phyloP scores from a whole-genome alignment of 2,329 filamentous ascomycete species.

The Epichloe baconii region DNA sequence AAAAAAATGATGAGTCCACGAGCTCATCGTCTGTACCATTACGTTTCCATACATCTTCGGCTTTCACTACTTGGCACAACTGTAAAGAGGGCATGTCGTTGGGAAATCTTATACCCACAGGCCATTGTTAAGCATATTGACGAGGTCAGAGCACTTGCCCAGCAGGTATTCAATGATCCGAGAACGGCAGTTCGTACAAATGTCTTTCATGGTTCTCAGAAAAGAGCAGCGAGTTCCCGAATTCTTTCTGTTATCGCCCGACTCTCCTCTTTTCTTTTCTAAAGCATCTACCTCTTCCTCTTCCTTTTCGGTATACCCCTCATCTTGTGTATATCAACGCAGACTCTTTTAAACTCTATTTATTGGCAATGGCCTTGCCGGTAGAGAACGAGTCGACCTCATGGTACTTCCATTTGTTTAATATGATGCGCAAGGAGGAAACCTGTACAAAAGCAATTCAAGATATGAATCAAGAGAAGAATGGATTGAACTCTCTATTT shows the following conservation, averaged over 20 bases:
- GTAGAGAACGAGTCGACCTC: background rate
- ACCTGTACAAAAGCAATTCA: background rate
- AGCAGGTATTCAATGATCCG: background rate
- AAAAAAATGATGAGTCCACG: background rate
- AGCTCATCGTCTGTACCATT: background rate
- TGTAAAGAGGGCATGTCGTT: too few relatives aligned
- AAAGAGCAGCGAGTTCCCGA: background rate
- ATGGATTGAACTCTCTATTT: background rate
- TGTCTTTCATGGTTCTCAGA: background rate
- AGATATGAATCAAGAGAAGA: background rate
- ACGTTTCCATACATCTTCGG: background rate
- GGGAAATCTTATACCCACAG: too few relatives aligned
- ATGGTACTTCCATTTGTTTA: constrained; percentile 1
- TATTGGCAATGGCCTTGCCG: background rate
- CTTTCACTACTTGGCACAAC: too few relatives aligned
- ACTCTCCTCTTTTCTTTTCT: background rate
- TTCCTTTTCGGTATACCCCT: background rate
- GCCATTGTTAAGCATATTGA: background rate
- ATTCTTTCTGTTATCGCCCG: background rate
- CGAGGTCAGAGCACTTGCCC: background rate
- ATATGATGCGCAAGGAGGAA: background rate
- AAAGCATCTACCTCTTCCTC: background rate
- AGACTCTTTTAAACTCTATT: background rate
- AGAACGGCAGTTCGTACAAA: background rate
- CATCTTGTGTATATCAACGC: background rate